Conservation (phyloP, 2,329 filamentous ascomycete genomes). For the Akanthomyces uredinophilus region DNA sequence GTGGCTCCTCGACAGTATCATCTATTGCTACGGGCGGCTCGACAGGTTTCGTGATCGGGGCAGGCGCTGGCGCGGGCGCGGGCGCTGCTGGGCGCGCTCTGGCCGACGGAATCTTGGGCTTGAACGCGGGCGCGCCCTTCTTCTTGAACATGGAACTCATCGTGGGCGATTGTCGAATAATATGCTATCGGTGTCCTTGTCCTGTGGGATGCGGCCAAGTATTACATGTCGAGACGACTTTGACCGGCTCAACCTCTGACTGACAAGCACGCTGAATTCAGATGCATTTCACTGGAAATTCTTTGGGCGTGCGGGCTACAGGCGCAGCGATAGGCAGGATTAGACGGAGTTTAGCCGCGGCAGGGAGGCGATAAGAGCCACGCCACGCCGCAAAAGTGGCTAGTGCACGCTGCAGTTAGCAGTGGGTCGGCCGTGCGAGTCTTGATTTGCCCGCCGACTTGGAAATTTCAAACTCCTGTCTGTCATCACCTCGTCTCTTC, state of each 20-base stretch:
- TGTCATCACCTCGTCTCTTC: slow-evolving; percentile 31
- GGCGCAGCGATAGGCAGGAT: slow-evolving; percentile 15
- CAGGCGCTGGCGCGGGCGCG: slow-evolving; percentile 26
- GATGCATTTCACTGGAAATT: slow-evolving; percentile 22
- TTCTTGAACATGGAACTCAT: slow-evolving; percentile 69
- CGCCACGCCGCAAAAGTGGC: slow-evolving; percentile 21
- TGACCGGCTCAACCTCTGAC: not conserved
- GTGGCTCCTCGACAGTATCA: slow-evolving; percentile 13
- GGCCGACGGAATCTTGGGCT: slow-evolving; percentile 59
- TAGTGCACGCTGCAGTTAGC: slow-evolving; percentile 30
- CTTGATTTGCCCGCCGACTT: slow-evolving; percentile 38
- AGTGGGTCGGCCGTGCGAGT: slow-evolving; percentile 30
- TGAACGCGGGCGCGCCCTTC: slow-evolving; percentile 57
- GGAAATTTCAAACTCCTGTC: slow-evolving; percentile 41
- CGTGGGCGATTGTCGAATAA: slow-evolving; percentile 24
- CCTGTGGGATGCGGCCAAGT: not conserved
- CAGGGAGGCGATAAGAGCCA: slow-evolving; percentile 27
- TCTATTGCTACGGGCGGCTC: slow-evolving; percentile 17
- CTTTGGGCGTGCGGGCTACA: slow-evolving; percentile 21
- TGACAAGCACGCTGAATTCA: slow-evolving; percentile 8
- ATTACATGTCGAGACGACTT: slow-evolving; percentile 9
- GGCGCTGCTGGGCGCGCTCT: slow-evolving; percentile 46
- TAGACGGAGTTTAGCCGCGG: slow-evolving; percentile 31
- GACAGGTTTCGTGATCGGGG: slow-evolving; percentile 18
- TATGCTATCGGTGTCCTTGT: not conserved